Percentiles rank a stretch among this genome's conserved stretches.
phyloP scores from a whole-genome alignment of 768 basidiomycete genomes.

The Phaeolepiota aurea region DNA sequence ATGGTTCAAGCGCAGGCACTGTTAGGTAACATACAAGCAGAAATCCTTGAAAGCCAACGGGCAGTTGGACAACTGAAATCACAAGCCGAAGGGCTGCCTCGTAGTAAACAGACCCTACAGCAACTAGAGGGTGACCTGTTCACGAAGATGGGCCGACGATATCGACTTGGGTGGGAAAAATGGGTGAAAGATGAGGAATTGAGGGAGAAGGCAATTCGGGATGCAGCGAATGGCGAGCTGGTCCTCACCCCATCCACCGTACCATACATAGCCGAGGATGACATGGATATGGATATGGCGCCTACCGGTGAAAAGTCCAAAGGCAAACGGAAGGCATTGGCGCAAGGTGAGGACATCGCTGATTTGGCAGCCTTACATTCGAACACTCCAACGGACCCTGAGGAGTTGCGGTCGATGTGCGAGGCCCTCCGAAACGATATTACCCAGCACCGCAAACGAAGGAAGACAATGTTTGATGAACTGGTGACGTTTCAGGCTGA shows the following conservation, averaged over 20 bases:
- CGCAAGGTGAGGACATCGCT: slow-evolving; percentile 47
- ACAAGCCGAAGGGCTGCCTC: slow-evolving; percentile 59
- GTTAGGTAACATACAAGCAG: slow-evolving; percentile 78
- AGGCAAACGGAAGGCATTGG: slow-evolving; percentile 44
- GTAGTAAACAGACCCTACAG: slow-evolving; percentile 49
- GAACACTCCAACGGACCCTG: slow-evolving; percentile 49
- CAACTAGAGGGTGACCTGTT: slow-evolving; percentile 59
- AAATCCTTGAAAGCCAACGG: slow-evolving; percentile 81
- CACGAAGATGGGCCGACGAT: slow-evolving; percentile 72
- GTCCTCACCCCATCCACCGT: slow-evolving; percentile 35
- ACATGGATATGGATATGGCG: slow-evolving; percentile 26
- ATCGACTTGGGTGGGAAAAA: slow-evolving; percentile 85
- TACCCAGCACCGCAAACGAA: slow-evolving; percentile 52
- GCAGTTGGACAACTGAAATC: slow-evolving; percentile 60
- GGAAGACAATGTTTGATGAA: slow-evolving; percentile 66
- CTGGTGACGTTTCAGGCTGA: slow-evolving; percentile 80
- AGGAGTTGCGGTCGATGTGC: slow-evolving; percentile 45
- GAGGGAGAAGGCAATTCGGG: slow-evolving; percentile 63
- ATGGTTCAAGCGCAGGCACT: slow-evolving; percentile 84
- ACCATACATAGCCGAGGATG: slow-evolving; percentile 38
- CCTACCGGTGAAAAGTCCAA: slow-evolving; percentile 37
- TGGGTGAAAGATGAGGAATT: slow-evolving; percentile 84
- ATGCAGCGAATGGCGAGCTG: slow-evolving; percentile 51
- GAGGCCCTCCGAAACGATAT: slow-evolving; percentile 60
- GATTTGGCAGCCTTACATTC: slow-evolving; percentile 56